Evolutionary conservation across 2,329 filamentous ascomycete genomes (phyloP).

Genomic region (Sporothrix euskadiensis): DNA sequence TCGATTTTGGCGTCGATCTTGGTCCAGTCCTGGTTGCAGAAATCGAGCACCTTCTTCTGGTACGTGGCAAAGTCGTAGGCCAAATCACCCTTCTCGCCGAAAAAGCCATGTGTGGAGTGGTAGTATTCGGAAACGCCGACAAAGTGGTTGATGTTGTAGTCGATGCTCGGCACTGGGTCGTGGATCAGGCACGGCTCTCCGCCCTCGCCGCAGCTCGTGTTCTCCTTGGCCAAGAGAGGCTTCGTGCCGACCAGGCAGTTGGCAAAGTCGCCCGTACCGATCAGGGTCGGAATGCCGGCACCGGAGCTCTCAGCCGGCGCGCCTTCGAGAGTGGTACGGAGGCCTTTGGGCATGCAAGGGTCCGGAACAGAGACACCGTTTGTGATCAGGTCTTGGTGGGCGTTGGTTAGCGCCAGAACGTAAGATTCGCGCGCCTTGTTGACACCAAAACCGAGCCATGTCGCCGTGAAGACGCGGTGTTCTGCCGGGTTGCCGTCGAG

Average conservation of each 20-base stretch:
- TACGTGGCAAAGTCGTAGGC: constrained; percentile 90
- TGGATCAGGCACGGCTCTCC: constrained; percentile 87
- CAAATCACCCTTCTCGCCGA: constrained; percentile 74
- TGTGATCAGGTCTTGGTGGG: constrained; percentile 51
- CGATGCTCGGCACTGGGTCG: constrained; percentile 90
- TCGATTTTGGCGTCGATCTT: constrained; percentile 64
- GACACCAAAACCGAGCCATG: constrained; percentile 96
- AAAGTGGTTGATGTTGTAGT: constrained; percentile 97
- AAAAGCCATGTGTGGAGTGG: constrained; percentile 96
- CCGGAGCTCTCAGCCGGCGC: constrained; percentile 42
- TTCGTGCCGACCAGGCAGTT: constrained; percentile 81
- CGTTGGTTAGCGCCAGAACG: constrained; percentile 70
- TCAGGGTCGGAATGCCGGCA: constrained; percentile 53
- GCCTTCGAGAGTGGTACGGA: constrained; percentile 74
- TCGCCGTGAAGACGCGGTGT: constrained; percentile 90
- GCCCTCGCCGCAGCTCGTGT: constrained; percentile 66
- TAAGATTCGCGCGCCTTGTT: constrained; percentile 88
- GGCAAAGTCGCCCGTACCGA: constrained; percentile 85
- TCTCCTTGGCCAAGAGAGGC: constrained; percentile 78
- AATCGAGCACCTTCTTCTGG: constrained; percentile 78
- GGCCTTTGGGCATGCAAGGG: constrained; percentile 80
- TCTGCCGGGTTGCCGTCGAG: constrained; percentile 76
- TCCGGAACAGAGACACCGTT: constrained; percentile 73
- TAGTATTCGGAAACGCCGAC: constrained; percentile 98
- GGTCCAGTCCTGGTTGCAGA: constrained; percentile 82